phyloP scores from a whole-genome alignment of 345 rosid species.

The Bruguiera gymnorhiza region DNA sequence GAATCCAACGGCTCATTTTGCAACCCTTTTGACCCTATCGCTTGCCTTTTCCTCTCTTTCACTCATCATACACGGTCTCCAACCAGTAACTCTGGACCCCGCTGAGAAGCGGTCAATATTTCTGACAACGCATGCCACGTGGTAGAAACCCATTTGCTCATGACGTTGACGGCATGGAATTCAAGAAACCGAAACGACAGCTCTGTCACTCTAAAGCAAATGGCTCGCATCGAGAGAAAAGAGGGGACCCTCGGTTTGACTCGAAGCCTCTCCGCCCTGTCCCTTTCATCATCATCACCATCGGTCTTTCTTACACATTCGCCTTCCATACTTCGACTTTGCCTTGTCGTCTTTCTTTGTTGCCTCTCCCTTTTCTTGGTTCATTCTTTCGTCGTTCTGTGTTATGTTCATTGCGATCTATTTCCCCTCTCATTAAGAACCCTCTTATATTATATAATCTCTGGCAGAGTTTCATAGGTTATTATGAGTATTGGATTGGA shows the following conservation, averaged over 20 bases:
- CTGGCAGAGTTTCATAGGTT: not conserved
- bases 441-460: not conserved
- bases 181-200: slow-evolving; percentile 27
- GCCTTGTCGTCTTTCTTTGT: no score
- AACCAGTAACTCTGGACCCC: slow-evolving; percentile 34
- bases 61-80: slow-evolving; percentile 28
- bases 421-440: not conserved
- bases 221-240: slow-evolving; percentile 10
- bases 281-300: not conserved
- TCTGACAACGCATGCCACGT: slow-evolving; percentile 27
- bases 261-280: slow-evolving; percentile 9
- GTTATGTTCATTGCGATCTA: not conserved
- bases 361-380: not conserved
- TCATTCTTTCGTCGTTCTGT: not conserved
- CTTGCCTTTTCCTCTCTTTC: slow-evolving; percentile 1
- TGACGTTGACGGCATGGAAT: slow-evolving; percentile 25
- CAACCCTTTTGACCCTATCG: slow-evolving; percentile 35
- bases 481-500: no score
- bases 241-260: slow-evolving; percentile 40
- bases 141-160: slow-evolving; percentile 9
- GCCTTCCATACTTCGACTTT: not conserved
- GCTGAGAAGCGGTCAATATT: slow-evolving; percentile 34
- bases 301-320: slow-evolving; percentile 15
- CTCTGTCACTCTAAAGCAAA: slow-evolving; percentile 18
- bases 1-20: slow-evolving; percentile 42